Conservation (phyloP, 192 early-diverging fungal genomes). For the Powellomyces hirtus region DNA sequence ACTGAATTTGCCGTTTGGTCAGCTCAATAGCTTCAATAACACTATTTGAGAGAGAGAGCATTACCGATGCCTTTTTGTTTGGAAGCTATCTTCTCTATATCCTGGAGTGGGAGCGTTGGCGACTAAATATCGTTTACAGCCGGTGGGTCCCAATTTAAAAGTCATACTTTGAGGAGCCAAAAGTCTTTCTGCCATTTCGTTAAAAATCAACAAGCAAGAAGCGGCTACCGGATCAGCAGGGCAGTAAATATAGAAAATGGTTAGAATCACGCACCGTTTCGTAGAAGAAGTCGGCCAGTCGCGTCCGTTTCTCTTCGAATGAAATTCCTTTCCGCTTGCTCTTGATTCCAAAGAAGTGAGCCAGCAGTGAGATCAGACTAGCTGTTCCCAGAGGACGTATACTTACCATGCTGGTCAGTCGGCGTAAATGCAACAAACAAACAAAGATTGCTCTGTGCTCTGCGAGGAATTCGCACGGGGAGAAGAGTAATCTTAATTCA, state of each 20-base stretch:
- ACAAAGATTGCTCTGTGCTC: no score
- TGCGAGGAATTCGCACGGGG: no score
- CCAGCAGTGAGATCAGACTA: no score
- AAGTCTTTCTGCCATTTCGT: constrained; percentile 71
- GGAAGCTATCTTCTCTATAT: constrained; percentile 77
- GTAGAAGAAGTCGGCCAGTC: constrained; percentile 58
- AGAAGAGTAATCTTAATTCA: no score
- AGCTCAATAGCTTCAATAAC: not conserved
- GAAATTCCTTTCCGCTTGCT: constrained; percentile 27
- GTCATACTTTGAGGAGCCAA: constrained; percentile 62
- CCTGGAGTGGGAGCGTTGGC: constrained; percentile 28
- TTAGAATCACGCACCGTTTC: constrained; percentile 29
- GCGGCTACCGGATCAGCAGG: not conserved
- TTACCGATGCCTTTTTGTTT: constrained; percentile 80
- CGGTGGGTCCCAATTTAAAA: not conserved
- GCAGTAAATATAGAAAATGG: not conserved
- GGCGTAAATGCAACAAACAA: no score
- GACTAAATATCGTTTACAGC: not conserved
- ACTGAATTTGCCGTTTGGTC: constrained; percentile 40
- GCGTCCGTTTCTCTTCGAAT: constrained; percentile 54
- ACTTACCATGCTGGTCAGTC: no score
- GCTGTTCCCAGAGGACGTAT: no score
- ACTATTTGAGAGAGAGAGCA: not conserved
- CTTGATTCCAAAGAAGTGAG: no score
- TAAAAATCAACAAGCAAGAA: no score